Percentiles rank a stretch among this genome's conserved stretches.
These are phyloP conservation scores for Cryptococcus depauperatus DNA, from an alignment of 1,284 basidiomycete genomes.

Conservation along the genomic window DNA sequence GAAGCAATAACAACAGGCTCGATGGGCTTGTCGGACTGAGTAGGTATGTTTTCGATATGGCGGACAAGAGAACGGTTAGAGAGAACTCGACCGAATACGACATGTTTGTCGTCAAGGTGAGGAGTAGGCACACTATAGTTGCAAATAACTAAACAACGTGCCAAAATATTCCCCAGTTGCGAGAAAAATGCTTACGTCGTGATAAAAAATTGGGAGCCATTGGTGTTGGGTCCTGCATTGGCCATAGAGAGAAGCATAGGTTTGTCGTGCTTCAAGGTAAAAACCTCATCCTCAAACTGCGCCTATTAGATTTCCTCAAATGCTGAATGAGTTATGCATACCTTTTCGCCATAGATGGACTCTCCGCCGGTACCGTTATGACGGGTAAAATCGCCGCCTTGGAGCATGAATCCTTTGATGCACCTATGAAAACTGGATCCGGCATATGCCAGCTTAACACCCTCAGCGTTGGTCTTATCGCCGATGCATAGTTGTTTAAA, in stretches of 20 bases:
- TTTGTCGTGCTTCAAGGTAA: constrained; percentile 66
- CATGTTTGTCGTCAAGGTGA: constrained; percentile 61
- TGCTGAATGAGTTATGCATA: constrained; percentile 1
- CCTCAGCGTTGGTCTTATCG: constrained; percentile 51
- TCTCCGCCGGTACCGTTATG: constrained; percentile 85
- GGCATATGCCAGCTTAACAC: constrained; percentile 40
- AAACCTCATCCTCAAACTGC: constrained; percentile 66
- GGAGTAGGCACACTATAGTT: constrained; percentile 42
- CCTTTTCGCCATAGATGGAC: constrained; percentile 81
- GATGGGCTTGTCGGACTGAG: constrained; percentile 47
- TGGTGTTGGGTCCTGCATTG: constrained; percentile 61
- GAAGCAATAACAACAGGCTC: constrained; percentile 51
- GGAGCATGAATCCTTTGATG: constrained; percentile 68
- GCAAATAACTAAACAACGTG: constrained; percentile 5
- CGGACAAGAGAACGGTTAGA: constrained; percentile 60
- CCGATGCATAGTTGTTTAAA: constrained; percentile 86
- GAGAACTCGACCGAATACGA: constrained; percentile 69
- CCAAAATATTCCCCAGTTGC: neutral
- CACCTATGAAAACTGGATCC: constrained; percentile 72
- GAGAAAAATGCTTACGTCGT: constrained; percentile 41
- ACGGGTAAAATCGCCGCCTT: constrained; percentile 49
- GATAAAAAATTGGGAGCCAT: constrained; percentile 54
- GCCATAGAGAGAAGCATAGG: constrained; percentile 88
- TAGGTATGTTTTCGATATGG: constrained; percentile 56
- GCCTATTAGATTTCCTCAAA: neutral